Evolutionary conservation across 148 eudicot species (phyloP).

Genomic region (Mesembryanthemum crystallinum): DNA sequence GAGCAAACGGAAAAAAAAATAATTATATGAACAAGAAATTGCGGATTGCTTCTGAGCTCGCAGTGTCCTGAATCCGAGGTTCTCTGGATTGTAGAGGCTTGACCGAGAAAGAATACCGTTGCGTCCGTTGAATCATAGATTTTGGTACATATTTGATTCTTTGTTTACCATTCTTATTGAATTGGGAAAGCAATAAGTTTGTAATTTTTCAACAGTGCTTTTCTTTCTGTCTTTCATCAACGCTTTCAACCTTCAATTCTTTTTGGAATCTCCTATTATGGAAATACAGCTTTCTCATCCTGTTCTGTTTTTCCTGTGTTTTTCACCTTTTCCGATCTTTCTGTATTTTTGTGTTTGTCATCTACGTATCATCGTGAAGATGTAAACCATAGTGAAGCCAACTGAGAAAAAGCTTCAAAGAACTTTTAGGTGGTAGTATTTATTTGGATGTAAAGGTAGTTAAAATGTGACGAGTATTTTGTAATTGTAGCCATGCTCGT

Average conservation of each 20-base stretch:
- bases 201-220: background rate
- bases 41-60: background rate
- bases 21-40: background rate
- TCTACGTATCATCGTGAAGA: too few relatives aligned
- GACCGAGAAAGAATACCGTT: background rate
- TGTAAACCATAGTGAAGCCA: too few relatives aligned
- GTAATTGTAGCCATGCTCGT: too few relatives aligned
- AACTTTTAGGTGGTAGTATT: too few relatives aligned
- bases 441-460: too few relatives aligned
- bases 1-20: background rate
- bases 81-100: background rate
- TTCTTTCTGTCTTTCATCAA: background rate
- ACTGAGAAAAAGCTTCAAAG: too few relatives aligned
- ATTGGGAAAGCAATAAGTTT: background rate
- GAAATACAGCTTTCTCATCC: background rate
- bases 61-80: conserved; percentile 2
- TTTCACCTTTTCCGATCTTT: background rate
- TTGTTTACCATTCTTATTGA: background rate
- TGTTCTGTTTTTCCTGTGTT: background rate
- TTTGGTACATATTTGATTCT: conserved; percentile 4
- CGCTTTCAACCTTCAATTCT: background rate
- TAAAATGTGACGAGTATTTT: too few relatives aligned
- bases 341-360: too few relatives aligned
- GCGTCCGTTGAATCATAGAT: background rate
- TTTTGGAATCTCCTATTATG: background rate